These are phyloP conservation scores for Begonia loranthoides DNA, from an alignment of 306 rosid genomes.

Conservation along the genomic window DNA sequence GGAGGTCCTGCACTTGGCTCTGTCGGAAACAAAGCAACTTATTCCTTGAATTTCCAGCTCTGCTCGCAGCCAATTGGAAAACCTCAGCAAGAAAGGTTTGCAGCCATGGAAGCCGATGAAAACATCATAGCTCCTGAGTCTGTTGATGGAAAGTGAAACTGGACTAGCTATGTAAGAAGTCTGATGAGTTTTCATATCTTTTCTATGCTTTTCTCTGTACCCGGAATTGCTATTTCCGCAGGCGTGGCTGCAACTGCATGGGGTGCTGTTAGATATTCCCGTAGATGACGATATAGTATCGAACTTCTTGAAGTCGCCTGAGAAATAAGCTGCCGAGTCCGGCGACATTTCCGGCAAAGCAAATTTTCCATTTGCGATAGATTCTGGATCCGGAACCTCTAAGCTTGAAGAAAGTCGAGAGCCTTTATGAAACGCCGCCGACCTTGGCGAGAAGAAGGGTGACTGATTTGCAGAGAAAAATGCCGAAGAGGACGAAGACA, in stretches of 20 bases:
- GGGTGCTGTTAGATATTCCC: conserved; percentile 46
- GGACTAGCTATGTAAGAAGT: conserved; percentile 30
- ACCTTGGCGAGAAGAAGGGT: conserved; percentile 80
- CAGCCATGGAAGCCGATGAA: conserved; percentile 66
- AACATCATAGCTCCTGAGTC: conserved; percentile 60
- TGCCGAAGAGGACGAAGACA: conserved; percentile 69
- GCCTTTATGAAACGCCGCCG: conserved; percentile 27
- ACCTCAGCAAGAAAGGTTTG: conserved; percentile 47
- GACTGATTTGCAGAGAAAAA: conserved; percentile 81
- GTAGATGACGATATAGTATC: conserved; percentile 42
- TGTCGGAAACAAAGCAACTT: conserved; percentile 65
- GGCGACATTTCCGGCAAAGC: conserved; percentile 31
- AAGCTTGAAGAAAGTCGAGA: conserved; percentile 21
- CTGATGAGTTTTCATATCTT: conserved; percentile 23
- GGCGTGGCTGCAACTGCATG: conserved; percentile 30
- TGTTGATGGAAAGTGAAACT: conserved; percentile 49
- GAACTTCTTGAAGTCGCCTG: conserved; percentile 32
- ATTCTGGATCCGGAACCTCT: conserved; percentile 30
- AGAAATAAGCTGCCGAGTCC: conserved; percentile 26
- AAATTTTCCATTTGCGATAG: conserved; percentile 28
- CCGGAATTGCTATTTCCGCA: conserved; percentile 22
- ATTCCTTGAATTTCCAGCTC: conserved; percentile 85
- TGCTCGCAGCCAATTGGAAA: conserved; percentile 67
- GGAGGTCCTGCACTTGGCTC: conserved; percentile 53
- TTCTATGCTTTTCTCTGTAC: conserved; percentile 30